A percentile compares a stretch with the other conserved stretches of the same genome.
Conservation (phyloP, 1,284 basidiomycete genomes). For the Cystobasidiaceae sp. region DNA sequence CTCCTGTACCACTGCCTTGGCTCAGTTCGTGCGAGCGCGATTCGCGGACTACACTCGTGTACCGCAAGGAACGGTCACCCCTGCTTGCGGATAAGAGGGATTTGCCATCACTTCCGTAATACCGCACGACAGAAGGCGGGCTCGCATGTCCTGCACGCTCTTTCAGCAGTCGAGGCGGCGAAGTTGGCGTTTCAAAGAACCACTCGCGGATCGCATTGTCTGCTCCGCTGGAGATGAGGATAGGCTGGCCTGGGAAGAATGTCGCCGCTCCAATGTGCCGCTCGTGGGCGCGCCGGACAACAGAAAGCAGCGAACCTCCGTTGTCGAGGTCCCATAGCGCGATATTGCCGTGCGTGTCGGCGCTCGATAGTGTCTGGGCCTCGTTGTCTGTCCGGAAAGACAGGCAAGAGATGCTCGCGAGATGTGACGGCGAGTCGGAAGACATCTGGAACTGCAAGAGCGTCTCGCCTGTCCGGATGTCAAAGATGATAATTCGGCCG, state of each 20-base stretch:
- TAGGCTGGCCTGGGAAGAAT: conserved; percentile 84
- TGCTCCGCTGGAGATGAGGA: conserved; percentile 77
- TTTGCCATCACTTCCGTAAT: conserved; percentile 95
- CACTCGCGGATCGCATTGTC: conserved; percentile 88
- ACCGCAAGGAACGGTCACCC: conserved; percentile 75
- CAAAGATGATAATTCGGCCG: conserved; percentile 81
- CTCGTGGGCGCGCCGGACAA: conserved; percentile 80
- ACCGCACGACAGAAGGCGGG: conserved; percentile 86
- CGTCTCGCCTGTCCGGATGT: conserved; percentile 81
- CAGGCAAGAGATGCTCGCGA: conserved; percentile 46
- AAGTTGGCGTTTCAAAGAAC: conserved; percentile 86
- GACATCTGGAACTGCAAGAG: conserved; percentile 73
- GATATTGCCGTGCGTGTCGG: conserved; percentile 77
- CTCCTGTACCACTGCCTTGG: conserved; percentile 60
- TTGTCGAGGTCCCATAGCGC: conserved; percentile 85
- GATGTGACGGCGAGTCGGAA: background rate
- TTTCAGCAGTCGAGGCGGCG: conserved; percentile 81
- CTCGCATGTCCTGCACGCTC: conserved; percentile 85
- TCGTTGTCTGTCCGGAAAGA: conserved; percentile 36
- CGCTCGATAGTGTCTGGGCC: conserved; percentile 66
- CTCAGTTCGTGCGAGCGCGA: conserved; percentile 89
- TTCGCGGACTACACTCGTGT: conserved; percentile 87
- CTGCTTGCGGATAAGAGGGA: conserved; percentile 73
- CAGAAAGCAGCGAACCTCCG: conserved; percentile 72
- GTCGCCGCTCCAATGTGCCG: conserved; percentile 70